A percentile compares a stretch with the other conserved stretches of the same genome.
Conservation (phyloP, 2,329 filamentous ascomycete species). For the Xylaria sp. region DNA sequence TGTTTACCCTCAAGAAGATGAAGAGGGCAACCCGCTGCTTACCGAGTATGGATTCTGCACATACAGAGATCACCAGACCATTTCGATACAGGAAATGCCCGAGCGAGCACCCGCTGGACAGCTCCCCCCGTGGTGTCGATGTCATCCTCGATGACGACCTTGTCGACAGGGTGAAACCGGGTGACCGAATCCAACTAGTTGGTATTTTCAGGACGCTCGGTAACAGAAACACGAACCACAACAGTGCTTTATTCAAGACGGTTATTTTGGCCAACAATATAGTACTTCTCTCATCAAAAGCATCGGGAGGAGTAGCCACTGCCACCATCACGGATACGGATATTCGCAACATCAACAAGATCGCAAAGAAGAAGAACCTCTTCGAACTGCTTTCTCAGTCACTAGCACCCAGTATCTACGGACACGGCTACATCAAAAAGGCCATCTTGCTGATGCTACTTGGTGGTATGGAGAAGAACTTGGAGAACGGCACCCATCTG, state of each 20-base stretch:
- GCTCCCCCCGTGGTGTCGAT: conserved; percentile 88
- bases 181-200: conserved; percentile 94
- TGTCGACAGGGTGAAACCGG: conserved; percentile 90
- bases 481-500: conserved; percentile 95
- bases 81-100: conserved; percentile 99
- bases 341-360: conserved; percentile 97
- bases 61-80: conserved; percentile 93
- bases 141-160: conserved; percentile 96
- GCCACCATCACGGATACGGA: conserved; percentile 92
- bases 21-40: conserved; percentile 82
- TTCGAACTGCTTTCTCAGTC: conserved; percentile 92
- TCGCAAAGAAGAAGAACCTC: conserved; percentile 88
- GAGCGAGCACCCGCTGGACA: conserved; percentile 93
- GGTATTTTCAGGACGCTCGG: conserved; percentile 91
- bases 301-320: conserved; percentile 86
- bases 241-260: conserved; percentile 91
- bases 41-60: conserved; percentile 96
- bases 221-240: conserved; percentile 85
- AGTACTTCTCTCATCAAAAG: conserved; percentile 90
- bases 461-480: conserved; percentile 95
- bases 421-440: conserved; percentile 96
- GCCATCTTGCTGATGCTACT: conserved; percentile 93
- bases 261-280: conserved; percentile 91
- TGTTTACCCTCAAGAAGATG: conserved; percentile 91
- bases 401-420: conserved; percentile 91